Conservation (phyloP, 2,329 filamentous ascomycete genomes). For the Fusarium equiseti region DNA sequence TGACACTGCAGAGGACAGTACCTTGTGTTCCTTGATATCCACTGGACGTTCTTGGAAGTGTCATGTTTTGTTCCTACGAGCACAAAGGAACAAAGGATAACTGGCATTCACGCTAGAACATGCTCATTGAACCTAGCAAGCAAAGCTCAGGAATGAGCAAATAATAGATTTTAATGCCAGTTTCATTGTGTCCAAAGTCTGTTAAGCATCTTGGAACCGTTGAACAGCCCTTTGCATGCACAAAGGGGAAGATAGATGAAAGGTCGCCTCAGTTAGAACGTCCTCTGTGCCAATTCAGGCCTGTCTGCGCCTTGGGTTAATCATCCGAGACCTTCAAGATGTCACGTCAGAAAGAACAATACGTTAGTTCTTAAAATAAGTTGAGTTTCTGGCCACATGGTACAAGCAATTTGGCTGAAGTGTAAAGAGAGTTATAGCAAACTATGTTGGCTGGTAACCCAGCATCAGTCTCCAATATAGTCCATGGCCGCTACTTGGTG, state of each 20-base stretch:
- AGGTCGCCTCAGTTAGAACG: not conserved
- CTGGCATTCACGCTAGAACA: too few species aligned
- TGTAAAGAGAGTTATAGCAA: too few species aligned
- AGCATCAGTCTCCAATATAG: too few species aligned
- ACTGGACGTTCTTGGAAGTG: not conserved
- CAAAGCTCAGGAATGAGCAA: not conserved
- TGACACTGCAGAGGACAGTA: not conserved
- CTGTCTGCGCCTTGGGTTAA: not conserved
- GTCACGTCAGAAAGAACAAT: too few species aligned
- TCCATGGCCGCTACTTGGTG: not conserved
- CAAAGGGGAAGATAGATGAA: not conserved
- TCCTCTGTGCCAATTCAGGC: not conserved
- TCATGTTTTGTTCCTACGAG: not conserved
- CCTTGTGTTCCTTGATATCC: accelerated
- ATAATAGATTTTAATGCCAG: not conserved
- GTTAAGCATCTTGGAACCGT: not conserved
- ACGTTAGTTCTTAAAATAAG: too few species aligned
- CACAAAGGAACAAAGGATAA: not conserved
- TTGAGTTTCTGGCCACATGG: too few species aligned
- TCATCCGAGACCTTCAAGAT: too few species aligned
- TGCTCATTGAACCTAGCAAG: not conserved
- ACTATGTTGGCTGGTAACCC: too few species aligned
- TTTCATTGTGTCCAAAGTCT: not conserved
- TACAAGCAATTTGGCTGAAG: too few species aligned
- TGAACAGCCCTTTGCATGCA: not conserved